Conservation (phyloP, 106 monocot genomes). For the Gastrodia elata region DNA sequence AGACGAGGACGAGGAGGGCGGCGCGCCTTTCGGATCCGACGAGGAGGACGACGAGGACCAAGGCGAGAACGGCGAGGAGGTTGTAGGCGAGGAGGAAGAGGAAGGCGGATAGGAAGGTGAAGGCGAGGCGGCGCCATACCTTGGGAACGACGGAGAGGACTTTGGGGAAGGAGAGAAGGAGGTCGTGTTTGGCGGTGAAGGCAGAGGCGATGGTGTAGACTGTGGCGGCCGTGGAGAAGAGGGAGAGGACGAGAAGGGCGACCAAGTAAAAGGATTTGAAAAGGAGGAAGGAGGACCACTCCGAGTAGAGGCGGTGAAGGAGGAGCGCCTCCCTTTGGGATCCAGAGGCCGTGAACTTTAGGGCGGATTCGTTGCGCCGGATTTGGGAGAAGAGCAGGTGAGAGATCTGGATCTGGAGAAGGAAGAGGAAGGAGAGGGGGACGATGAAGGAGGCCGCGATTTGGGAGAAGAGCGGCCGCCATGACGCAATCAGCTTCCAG, state of each 20-base stretch:
- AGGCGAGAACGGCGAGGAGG: conserved; percentile 2
- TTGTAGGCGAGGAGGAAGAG: conserved; percentile 40
- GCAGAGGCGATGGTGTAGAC: conserved; percentile 82
- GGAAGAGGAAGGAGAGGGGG: conserved; percentile 31
- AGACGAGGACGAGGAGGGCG: not conserved
- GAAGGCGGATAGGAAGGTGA: conserved; percentile 50
- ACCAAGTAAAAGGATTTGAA: conserved; percentile 16
- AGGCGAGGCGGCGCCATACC: conserved; percentile 55
- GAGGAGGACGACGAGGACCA: conserved; percentile 17
- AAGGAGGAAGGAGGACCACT: conserved; percentile 21
- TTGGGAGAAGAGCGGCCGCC: conserved; percentile 23
- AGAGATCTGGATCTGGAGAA: conserved; percentile 23
- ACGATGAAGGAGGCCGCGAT: conserved; percentile 21
- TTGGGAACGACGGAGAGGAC: conserved; percentile 53
- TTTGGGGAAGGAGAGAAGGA: conserved; percentile 27
- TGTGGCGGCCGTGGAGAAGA: conserved; percentile 26
- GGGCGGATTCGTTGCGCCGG: conserved; percentile 17
- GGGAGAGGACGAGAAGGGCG: conserved; percentile 18
- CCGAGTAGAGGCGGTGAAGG: conserved; percentile 16
- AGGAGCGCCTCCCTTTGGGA: conserved; percentile 13
- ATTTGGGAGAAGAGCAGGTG: conserved; percentile 26
- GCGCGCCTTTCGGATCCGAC: conserved; percentile 8
- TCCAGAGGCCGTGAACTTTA: conserved; percentile 6
- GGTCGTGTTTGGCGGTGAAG: conserved; percentile 48
- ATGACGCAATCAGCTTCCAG: conserved; percentile 7